Percentiles rank a stretch among this genome's conserved stretches.
Conservation (phyloP, 768 basidiomycete genomes). For the Russula dissimulans region DNA sequence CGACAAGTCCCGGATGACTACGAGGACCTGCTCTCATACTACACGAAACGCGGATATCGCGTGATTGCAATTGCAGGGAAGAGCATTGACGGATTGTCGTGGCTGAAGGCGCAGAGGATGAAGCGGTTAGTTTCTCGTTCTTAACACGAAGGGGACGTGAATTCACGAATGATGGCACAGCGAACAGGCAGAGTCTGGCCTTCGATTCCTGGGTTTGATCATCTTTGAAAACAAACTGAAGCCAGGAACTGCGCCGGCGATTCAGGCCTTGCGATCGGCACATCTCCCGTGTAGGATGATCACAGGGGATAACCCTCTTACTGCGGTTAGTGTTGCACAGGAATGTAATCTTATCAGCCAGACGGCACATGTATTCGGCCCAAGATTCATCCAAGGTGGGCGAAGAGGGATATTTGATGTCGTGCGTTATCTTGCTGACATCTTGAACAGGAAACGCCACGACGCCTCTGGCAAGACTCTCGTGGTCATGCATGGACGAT, state of each 20-base stretch:
- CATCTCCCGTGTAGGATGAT: slow-evolving; percentile 96
- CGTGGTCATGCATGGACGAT: slow-evolving; percentile 93
- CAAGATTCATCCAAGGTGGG: slow-evolving; percentile 65
- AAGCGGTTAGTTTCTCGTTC: slow-evolving; percentile 49
- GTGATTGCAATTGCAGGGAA: slow-evolving; percentile 98
- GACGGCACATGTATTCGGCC: slow-evolving; percentile 82
- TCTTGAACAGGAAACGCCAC: slow-evolving; percentile 40
- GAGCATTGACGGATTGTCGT: slow-evolving; percentile 85
- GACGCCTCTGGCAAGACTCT: slow-evolving; percentile 51
- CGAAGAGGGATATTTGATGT: slow-evolving; percentile 1
- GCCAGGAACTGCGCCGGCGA: slow-evolving; percentile 81
- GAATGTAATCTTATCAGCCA: slow-evolving; percentile 87
- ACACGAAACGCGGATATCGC: slow-evolving; percentile 92
- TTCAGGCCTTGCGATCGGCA: slow-evolving; percentile 78
- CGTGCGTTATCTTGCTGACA: not conserved
- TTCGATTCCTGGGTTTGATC: slow-evolving; percentile 88
- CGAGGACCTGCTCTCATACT: slow-evolving; percentile 91
- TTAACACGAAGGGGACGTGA: not conserved
- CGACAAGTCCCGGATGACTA: slow-evolving; percentile 86
- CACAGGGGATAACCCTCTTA: slow-evolving; percentile 94
- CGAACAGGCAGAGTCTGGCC: slow-evolving; percentile 86
- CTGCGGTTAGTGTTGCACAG: slow-evolving; percentile 92
- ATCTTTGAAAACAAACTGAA: slow-evolving; percentile 99
- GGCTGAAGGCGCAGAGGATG: slow-evolving; percentile 96
- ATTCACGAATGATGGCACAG: slow-evolving; percentile 33